phyloP scores from a whole-genome alignment of 148 eudicot genomes.

The Agrostemma githago region DNA sequence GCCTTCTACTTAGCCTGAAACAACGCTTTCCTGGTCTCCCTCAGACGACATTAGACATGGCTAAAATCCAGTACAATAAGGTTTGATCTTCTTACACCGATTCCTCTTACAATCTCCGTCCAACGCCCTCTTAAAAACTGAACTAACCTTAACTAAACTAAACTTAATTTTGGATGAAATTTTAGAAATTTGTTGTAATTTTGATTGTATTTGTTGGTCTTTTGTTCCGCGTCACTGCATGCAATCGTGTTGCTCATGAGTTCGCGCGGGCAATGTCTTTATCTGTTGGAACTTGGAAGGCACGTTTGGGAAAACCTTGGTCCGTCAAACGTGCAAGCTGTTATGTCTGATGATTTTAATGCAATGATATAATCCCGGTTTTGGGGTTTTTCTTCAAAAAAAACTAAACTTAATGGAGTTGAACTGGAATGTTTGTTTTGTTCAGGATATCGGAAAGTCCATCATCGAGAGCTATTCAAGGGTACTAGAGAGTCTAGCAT shows the following conservation, averaged over 20 bases:
- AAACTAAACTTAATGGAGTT: neutral
- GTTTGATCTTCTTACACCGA: conserved; percentile 22
- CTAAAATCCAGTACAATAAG: conserved; percentile 66
- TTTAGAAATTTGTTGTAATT: no score
- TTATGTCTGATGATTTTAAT: no score
- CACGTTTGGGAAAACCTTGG: no score
- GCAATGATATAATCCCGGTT: no score
- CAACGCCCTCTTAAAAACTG: neutral
- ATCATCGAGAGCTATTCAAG: conserved; percentile 68
- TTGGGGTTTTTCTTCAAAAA: neutral
- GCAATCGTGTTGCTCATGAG: no score
- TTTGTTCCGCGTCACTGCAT: no score
- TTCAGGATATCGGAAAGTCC: conserved; percentile 61
- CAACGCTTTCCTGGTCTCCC: conserved; percentile 64
- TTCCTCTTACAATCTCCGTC: neutral
- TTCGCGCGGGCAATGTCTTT: no score
- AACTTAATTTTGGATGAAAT: no score
- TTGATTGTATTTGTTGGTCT: no score
- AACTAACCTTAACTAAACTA: no score
- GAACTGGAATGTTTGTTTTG: neutral
- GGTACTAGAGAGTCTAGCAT: conserved; percentile 63
- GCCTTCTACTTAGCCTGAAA: conserved; percentile 48
- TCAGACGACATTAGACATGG: conserved; percentile 63
- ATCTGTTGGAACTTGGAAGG: no score
- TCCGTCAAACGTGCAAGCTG: no score